Evolutionary conservation across 2,329 filamentous ascomycete species (phyloP).

Genomic region (Calcarisporium arbuscula): DNA sequence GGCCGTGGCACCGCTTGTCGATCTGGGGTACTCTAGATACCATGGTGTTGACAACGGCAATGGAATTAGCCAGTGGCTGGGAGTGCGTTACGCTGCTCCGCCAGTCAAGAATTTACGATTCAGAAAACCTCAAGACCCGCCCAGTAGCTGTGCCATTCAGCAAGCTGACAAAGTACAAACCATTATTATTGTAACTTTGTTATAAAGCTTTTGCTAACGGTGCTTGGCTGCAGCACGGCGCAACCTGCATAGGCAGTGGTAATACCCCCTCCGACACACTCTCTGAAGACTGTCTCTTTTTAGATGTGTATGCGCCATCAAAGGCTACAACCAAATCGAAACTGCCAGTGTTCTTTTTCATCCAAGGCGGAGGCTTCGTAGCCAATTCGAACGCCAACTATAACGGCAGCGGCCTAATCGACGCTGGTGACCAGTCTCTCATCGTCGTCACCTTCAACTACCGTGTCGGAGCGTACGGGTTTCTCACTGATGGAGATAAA

Average conservation of each 20-base stretch:
- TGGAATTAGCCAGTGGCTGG: conserved; percentile 62
- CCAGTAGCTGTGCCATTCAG: no score
- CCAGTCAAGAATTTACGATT: conserved; percentile 59
- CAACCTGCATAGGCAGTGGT: no score
- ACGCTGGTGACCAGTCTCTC: conserved; percentile 23
- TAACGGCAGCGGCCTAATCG: conserved; percentile 15
- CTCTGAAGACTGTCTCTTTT: conserved; percentile 9
- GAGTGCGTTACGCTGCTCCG: conserved; percentile 63
- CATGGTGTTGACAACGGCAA: conserved; percentile 42
- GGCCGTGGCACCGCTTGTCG: conserved; percentile 36
- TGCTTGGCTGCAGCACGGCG: no score
- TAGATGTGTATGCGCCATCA: conserved; percentile 12
- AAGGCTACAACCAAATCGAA: conserved; percentile 2
- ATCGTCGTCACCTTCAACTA: conserved; percentile 35
- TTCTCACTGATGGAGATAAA: conserved; percentile 10
- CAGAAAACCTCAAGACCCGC: conserved; percentile 57
- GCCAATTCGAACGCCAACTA: conserved; percentile 10
- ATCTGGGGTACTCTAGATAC: conserved; percentile 59
- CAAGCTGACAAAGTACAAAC: no score
- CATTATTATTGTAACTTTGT: no score
- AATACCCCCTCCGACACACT: no score
- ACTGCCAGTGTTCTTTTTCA: conserved; percentile 12
- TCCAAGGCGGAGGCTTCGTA: conserved; percentile 10
- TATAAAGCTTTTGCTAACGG: no score
- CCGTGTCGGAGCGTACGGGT: conserved; percentile 30